These are phyloP conservation scores for Penicillium maclennaniae DNA, from an alignment of 495 filamentous ascomycete genomes.

Conservation along the genomic window DNA sequence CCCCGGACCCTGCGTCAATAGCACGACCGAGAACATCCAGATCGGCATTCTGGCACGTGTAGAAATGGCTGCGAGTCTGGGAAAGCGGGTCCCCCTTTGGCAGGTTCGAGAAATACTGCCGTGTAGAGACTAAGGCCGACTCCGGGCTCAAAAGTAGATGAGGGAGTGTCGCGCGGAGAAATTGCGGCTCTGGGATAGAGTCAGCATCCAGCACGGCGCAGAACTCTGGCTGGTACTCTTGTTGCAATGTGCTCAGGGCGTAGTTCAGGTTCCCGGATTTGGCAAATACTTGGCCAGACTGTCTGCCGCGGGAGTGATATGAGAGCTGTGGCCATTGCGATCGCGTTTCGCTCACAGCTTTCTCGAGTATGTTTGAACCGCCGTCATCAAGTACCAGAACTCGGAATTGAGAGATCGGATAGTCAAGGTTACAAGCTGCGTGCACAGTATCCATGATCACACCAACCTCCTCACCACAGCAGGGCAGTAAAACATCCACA, in stretches of 20 bases:
- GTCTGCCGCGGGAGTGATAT: conserved; percentile 44
- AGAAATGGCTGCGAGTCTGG: conserved; percentile 43
- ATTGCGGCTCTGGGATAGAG: conserved; percentile 46
- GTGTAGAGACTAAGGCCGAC: conserved; percentile 28
- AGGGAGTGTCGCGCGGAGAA: conserved; percentile 47
- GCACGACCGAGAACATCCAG: conserved; percentile 23
- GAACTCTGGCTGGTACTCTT: conserved; percentile 41
- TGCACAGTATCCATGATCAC: conserved; percentile 50
- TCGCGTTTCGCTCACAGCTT: conserved; percentile 24
- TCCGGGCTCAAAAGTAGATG: conserved; percentile 41
- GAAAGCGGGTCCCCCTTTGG: conserved; percentile 46
- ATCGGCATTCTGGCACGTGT: conserved; percentile 32
- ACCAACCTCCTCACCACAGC: conserved; percentile 47
- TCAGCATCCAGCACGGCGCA: conserved; percentile 38
- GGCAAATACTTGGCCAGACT: conserved; percentile 38
- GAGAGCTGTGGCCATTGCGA: conserved; percentile 35
- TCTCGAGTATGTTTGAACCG: conserved; percentile 30
- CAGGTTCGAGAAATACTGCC: conserved; percentile 51
- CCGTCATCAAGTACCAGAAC: conserved; percentile 52
- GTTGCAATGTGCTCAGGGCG: conserved; percentile 37
- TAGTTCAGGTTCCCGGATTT: conserved; percentile 57
- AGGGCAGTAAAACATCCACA: conserved; percentile 47
- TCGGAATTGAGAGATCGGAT: conserved; percentile 42
- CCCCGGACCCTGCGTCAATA: conserved; percentile 47
- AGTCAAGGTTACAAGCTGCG: conserved; percentile 46